Evolutionary conservation across 805 yeast genomes (phyloP).

Genomic region (Scheffersomyces spartinae): DNA sequence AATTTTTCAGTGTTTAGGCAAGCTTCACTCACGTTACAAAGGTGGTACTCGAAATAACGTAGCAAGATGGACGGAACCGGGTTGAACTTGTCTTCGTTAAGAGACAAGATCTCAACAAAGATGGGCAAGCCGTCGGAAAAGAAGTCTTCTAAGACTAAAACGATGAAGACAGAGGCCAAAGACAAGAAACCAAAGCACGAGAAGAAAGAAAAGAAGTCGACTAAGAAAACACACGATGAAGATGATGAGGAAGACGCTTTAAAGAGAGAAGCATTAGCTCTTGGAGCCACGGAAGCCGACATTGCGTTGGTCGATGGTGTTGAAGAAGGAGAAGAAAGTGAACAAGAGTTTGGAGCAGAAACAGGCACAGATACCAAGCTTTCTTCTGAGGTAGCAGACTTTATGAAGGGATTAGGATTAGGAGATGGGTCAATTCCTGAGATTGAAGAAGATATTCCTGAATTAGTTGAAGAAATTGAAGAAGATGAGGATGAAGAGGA

Average conservation of each 20-base stretch:
- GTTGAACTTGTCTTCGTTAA: conserved; percentile 44
- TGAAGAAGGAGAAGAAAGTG: conserved; percentile 40
- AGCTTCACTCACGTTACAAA: too few relatives aligned
- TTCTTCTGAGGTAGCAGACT: too few relatives aligned
- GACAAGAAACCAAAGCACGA: conserved; percentile 7
- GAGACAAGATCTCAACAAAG: conserved; percentile 51
- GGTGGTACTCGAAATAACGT: conserved; percentile 10
- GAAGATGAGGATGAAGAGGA: conserved; percentile 2
- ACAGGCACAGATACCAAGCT: too few relatives aligned
- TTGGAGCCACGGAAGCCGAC: conserved; percentile 86
- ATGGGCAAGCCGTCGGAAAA: conserved; percentile 14
- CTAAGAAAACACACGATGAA: conserved; percentile 6
- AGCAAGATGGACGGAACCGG: conserved; percentile 30
- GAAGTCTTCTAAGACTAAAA: conserved; percentile 10
- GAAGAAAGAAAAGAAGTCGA: conserved; percentile 10
- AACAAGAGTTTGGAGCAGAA: conserved; percentile 37
- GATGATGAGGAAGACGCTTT: conserved; percentile 22
- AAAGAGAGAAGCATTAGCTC: conserved; percentile 61
- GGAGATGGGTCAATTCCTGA: conserved; percentile 4
- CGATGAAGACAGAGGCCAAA: conserved; percentile 4
- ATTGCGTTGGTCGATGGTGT: conserved; percentile 48
- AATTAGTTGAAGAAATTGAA: conserved; percentile 4
- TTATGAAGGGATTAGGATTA: too few relatives aligned
- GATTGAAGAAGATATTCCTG: conserved; percentile 5
- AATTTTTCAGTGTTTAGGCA: too few relatives aligned